phyloP scores from a whole-genome alignment of 805 yeast genomes.

The Cyberlindnera mrakii region DNA sequence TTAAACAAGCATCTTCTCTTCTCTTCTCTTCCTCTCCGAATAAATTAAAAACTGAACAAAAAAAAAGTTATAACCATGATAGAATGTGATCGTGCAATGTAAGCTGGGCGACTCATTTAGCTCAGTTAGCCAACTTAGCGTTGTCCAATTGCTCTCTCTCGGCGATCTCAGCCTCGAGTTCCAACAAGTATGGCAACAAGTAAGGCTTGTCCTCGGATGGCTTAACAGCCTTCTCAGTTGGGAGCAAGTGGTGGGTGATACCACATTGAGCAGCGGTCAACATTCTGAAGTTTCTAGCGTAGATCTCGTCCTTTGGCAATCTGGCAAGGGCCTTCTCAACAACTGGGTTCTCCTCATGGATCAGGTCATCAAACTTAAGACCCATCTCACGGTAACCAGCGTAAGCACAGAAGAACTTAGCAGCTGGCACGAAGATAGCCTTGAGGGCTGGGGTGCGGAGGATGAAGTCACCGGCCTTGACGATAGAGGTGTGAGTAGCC shows the following conservation, averaged over 20 bases:
- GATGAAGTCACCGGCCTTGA: constrained; percentile 71
- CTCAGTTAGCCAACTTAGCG: constrained; percentile 29
- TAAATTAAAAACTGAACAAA: constrained; percentile 4
- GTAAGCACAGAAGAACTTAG: constrained; percentile 63
- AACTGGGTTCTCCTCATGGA: constrained; percentile 81
- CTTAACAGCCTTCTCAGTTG: constrained; percentile 69
- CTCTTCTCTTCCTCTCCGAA: constrained; percentile 1
- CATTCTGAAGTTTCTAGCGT: constrained; percentile 89
- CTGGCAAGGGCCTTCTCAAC: constrained; percentile 85
- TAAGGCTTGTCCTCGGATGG: constrained; percentile 79
- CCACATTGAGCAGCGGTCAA: constrained; percentile 88
- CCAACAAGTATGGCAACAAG: constrained; percentile 82
- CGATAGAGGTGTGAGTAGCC: constrained; percentile 52
- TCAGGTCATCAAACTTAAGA: constrained; percentile 80
- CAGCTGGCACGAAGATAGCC: constrained; percentile 71
- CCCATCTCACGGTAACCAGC: constrained; percentile 97
- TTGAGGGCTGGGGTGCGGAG: constrained; percentile 74
- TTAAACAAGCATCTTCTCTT: not conserved
- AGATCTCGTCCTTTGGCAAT: constrained; percentile 76
- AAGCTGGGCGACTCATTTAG: constrained; percentile 2
- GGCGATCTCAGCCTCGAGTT: constrained; percentile 86
- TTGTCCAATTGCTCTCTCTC: constrained; percentile 90
- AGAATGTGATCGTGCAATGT: too few species aligned
- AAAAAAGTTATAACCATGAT: not conserved
- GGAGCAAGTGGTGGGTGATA: constrained; percentile 78